phyloP scores from a whole-genome alignment of 306 rosid species.

The Fragaria ananassa region DNA sequence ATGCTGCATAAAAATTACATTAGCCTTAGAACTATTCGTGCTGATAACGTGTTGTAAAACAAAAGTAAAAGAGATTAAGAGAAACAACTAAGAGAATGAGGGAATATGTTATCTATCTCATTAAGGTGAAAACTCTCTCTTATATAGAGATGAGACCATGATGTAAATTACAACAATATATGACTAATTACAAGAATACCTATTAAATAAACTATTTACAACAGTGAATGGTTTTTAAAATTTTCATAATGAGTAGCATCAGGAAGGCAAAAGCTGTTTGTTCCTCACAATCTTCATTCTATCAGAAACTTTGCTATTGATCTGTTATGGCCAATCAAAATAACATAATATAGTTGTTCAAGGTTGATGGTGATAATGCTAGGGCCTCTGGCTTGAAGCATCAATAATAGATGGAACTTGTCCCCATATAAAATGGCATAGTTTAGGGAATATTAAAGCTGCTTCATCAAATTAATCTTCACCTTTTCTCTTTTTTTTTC shows the following conservation, averaged over 20 bases:
- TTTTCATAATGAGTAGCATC: not conserved
- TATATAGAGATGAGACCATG: no score
- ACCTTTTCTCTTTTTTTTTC: no score
- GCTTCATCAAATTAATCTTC: conserved; percentile 3
- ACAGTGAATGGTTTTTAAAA: not conserved
- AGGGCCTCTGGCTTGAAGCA: not conserved
- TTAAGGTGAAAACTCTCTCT: no score
- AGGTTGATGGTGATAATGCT: not conserved
- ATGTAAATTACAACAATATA: no score
- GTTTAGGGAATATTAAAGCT: not conserved
- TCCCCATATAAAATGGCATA: not conserved
- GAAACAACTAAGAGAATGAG: no score
- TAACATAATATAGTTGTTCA: not conserved
- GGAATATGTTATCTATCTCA: no score
- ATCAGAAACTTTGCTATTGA: not conserved
- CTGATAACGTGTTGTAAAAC: no score
- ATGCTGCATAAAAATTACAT: no score
- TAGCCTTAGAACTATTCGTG: no score
- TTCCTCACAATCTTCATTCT: not conserved
- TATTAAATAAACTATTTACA: no score
- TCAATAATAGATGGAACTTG: not conserved
- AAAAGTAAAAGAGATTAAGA: no score
- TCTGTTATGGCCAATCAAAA: conserved; percentile 1
- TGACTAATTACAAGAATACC: no score
- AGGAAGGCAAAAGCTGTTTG: conserved; percentile 2